Evolutionary conservation across 768 basidiomycete genomes (phyloP), one percentile per base, ranked within the genome.

Genomic region (Termitomyces sp.): DNA sequence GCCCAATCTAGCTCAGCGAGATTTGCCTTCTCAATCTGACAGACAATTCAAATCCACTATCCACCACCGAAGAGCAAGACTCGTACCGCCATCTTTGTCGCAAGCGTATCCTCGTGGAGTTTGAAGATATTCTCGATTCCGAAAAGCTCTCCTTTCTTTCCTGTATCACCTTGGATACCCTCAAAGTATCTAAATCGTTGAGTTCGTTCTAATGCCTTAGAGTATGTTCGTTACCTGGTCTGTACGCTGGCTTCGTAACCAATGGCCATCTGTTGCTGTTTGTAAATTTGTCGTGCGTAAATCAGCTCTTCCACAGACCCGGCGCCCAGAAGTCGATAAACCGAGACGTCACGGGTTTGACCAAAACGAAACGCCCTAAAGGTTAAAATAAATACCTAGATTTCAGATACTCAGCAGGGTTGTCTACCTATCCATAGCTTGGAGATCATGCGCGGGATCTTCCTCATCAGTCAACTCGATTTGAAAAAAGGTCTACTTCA

Each of bases 381-480:
- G 34, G 17, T 27, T 25, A 40, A 25, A 45, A 9, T 54, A 21
- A 17, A 51, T 50, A 32, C 3, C 25, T 46, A 10, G 8, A 14
- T 37, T 9, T 14, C 2, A 16, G 25, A 29, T n/a, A n/a, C 7
- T 5, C 1, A 2, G n/a, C 31, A 34, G 21, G 5, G 2, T 25
- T 61, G 65, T 19, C 31, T 56, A 77, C 73, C 87, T 77, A 59
- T 93, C 92, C 89, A 92, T 92, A 2, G 92, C 92, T 68, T 93
- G 96, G 8, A 98, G 72, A 68, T 99, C 96, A 63, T 97, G 91
- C 0, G 95, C 92, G 5, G 96, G 96, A 71, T 98, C 93, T 95
- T 19, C 45, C 9, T 29, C 12, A 17, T 23, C 14, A 38, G 29
- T 53, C 41, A 53, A 34, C 11, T 32, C 14, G 57, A 7, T 46